Percentiles rank a stretch among this genome's conserved stretches.
Evolutionary conservation across 2,329 filamentous ascomycete species (phyloP).

Genomic region (Capronia americana): DNA sequence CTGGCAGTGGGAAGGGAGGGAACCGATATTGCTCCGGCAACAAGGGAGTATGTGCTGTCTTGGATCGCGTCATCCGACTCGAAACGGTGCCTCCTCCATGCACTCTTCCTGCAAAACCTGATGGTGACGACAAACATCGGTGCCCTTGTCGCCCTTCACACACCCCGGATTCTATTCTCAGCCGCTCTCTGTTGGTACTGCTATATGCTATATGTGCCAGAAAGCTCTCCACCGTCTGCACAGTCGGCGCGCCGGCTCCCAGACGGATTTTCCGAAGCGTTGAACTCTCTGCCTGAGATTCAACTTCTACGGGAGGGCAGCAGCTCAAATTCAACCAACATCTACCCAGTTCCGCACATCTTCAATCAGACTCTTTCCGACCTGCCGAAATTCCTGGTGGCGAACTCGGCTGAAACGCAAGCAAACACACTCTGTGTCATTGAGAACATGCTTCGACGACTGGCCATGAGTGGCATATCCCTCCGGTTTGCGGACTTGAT

Average conservation of each 20-base stretch:
- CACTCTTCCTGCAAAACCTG: slow-evolving; percentile 24
- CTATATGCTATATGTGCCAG: slow-evolving; percentile 28
- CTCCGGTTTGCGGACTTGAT: slow-evolving; percentile 28
- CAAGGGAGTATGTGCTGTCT: slow-evolving; percentile 16
- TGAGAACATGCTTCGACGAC: slow-evolving; percentile 22
- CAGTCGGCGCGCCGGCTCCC: neutral
- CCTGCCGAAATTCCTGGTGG: slow-evolving; percentile 19
- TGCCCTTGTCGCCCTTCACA: slow-evolving; percentile 22
- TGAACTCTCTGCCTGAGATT: slow-evolving; percentile 20
- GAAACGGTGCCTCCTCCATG: slow-evolving; percentile 25
- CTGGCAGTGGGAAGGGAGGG: slow-evolving; percentile 25
- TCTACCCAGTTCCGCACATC: slow-evolving; percentile 13
- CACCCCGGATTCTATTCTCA: slow-evolving; percentile 25
- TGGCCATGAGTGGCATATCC: slow-evolving; percentile 27
- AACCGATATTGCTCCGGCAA: slow-evolving; percentile 2
- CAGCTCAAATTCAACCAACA: neutral
- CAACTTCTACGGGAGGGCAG: slow-evolving; percentile 13
- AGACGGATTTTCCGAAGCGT: slow-evolving; percentile 4
- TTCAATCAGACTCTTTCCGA: slow-evolving; percentile 16
- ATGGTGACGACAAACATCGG: slow-evolving; percentile 16
- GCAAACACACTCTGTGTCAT: slow-evolving; percentile 27
- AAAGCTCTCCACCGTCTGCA: neutral
- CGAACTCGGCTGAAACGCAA: slow-evolving; percentile 28
- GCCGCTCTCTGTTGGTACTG: slow-evolving; percentile 28
- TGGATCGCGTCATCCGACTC: slow-evolving; percentile 24